phyloP scores from a whole-genome alignment of 2,329 filamentous ascomycete species.

The Boeremia lycopersici region DNA sequence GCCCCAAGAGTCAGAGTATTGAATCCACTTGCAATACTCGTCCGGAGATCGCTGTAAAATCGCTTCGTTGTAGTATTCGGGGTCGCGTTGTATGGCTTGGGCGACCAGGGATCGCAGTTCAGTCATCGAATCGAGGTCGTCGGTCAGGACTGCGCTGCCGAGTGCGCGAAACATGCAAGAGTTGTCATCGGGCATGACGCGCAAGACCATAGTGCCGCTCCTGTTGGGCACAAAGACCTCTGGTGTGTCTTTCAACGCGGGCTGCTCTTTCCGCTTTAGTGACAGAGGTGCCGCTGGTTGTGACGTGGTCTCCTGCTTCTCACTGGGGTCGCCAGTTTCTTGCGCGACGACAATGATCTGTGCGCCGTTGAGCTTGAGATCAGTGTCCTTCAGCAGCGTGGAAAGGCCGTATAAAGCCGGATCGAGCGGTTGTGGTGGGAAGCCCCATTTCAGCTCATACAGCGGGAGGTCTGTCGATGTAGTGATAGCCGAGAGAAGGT shows the following conservation, averaged over 20 bases:
- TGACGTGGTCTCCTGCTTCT: conserved; percentile 19
- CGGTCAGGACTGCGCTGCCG: conserved; percentile 74
- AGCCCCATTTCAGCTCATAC: conserved; percentile 84
- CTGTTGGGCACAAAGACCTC: conserved; percentile 64
- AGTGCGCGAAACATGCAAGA: conserved; percentile 92
- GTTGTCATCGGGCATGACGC: conserved; percentile 97
- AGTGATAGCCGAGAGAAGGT: conserved; percentile 66
- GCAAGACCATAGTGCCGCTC: conserved; percentile 68
- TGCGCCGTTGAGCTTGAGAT: conserved; percentile 69
- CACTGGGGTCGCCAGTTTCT: conserved; percentile 46
- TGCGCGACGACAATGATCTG: conserved; percentile 67
- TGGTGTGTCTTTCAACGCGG: conserved; percentile 63
- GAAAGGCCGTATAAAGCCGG: conserved; percentile 59
- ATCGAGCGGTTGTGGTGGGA: conserved; percentile 74
- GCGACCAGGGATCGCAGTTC: conserved; percentile 80
- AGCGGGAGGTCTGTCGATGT: conserved; percentile 67
- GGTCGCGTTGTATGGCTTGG: conserved; percentile 75
- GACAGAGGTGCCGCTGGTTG: conserved; percentile 43
- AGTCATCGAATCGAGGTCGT: conserved; percentile 67
- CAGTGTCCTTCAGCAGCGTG: conserved; percentile 61
- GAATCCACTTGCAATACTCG: conserved; percentile 82
- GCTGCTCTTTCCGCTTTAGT: conserved; percentile 52
- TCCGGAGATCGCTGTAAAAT: conserved; percentile 74
- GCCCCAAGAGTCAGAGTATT: conserved; percentile 82
- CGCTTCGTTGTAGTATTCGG: conserved; percentile 73